These are phyloP conservation scores for Naganishia randhawae DNA, from an alignment of 768 basidiomycete genomes.

Conservation along the genomic window DNA sequence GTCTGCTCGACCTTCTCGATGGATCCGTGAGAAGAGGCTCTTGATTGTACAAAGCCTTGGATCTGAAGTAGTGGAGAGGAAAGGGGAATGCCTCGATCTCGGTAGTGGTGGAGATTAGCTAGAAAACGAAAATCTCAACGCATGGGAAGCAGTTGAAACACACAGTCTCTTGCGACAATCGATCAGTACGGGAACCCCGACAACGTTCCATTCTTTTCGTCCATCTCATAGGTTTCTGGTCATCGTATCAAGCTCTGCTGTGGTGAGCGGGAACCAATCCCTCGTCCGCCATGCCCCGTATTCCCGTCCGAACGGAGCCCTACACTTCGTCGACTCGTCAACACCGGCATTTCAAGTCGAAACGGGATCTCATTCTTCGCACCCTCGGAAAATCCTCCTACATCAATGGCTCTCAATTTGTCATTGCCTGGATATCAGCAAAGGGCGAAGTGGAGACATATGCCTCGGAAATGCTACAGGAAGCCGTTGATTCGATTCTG, in stretches of 20 bases:
- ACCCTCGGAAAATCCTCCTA: slow-evolving; percentile 50
- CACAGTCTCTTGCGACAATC: neutral
- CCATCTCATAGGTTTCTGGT: neutral
- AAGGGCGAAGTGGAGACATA: slow-evolving; percentile 51
- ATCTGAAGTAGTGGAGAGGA: neutral
- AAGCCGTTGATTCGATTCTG: slow-evolving; percentile 37
- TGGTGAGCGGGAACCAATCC: neutral
- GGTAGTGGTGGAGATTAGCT: neutral
- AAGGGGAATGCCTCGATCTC: neutral
- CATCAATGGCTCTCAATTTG: slow-evolving; percentile 52
- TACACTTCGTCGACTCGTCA: slow-evolving; percentile 50
- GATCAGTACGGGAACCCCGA: neutral
- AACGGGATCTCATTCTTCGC: slow-evolving; percentile 50
- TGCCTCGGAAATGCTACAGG: slow-evolving; percentile 50
- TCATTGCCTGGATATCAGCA: slow-evolving; percentile 51
- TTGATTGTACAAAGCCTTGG: neutral
- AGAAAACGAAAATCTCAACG: neutral
- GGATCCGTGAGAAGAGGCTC: neutral
- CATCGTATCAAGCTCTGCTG: neutral
- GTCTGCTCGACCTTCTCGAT: neutral
- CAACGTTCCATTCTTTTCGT: neutral
- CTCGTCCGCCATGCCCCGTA: slow-evolving; percentile 46
- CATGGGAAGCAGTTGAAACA: neutral
- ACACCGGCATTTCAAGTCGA: slow-evolving; percentile 52
- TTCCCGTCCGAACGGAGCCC: slow-evolving; percentile 51